These are phyloP conservation scores for Rosa persica DNA, from an alignment of 306 rosid species.

Conservation along the genomic window DNA sequence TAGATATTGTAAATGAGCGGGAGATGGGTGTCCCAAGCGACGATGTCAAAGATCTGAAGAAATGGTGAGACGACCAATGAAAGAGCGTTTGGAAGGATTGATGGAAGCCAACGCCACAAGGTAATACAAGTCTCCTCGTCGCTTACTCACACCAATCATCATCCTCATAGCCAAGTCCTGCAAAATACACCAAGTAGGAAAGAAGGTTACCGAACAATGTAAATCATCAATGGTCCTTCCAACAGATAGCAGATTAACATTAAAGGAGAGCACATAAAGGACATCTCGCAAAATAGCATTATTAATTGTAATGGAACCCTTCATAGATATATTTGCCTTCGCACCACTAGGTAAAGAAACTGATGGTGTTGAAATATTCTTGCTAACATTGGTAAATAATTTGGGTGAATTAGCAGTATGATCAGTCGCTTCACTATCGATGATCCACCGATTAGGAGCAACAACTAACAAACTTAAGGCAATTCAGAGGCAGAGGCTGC, in stretches of 20 bases:
- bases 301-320: neutral
- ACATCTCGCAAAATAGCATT: neutral
- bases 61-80: too few species aligned
- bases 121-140: neutral
- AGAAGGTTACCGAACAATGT: neutral
- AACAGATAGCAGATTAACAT: too few species aligned
- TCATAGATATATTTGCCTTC: neutral
- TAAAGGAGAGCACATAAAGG: neutral
- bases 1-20: too few species aligned
- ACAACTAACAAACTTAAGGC: neutral
- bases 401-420: neutral
- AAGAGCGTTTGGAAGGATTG: neutral
- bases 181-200: neutral
- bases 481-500: neutral
- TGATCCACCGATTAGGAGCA: neutral
- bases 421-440: neutral
- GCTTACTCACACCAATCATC: neutral
- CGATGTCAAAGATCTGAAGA: too few species aligned
- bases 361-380: neutral
- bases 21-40: too few species aligned
- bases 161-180: neutral
- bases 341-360: neutral
- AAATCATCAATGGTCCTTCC: neutral
- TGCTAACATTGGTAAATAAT: neutral
- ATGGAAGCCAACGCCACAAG: neutral